Conservation (phyloP, 257 asterid genomes). For the Datura wrightii region DNA sequence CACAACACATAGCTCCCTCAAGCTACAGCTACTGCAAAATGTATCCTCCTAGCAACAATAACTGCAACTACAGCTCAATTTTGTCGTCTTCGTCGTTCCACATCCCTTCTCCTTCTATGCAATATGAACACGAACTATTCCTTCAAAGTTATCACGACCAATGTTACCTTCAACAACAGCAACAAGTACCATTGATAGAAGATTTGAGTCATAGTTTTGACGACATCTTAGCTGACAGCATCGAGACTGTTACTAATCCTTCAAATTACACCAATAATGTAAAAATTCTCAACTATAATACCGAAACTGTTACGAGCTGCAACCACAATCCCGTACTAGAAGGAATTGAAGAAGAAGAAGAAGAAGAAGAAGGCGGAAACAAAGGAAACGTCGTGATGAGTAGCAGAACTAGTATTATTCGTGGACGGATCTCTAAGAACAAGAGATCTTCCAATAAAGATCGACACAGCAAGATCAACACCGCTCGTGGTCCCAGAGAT, state of each 20-base stretch:
- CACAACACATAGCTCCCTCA: neutral
- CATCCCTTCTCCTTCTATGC: constrained; percentile 52
- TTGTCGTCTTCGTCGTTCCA: constrained; percentile 28
- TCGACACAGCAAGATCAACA: constrained; percentile 77
- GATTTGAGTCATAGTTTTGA: neutral
- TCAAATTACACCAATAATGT: neutral
- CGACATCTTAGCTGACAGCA: neutral
- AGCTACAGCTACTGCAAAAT: constrained; percentile 27
- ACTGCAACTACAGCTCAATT: constrained; percentile 29
- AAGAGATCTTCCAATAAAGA: constrained; percentile 59
- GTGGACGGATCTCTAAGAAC: neutral
- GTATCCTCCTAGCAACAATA: constrained; percentile 43
- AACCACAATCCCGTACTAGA: neutral
- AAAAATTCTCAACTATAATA: neutral
- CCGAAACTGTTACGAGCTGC: neutral
- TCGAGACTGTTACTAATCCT: neutral
- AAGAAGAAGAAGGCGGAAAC: neutral
- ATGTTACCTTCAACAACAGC: constrained; percentile 20
- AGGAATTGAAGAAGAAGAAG: neutral
- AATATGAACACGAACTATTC: constrained; percentile 41
- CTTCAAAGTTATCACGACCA: constrained; percentile 44
- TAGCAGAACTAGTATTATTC: neutral
- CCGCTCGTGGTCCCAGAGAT: constrained; percentile 76
- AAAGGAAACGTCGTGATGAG: neutral
- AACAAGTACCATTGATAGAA: neutral